Base-by-base conservation (phyloP, 2,329 filamentous ascomycete genomes). In the Coniosporium tulheliwenetii region DNA sequence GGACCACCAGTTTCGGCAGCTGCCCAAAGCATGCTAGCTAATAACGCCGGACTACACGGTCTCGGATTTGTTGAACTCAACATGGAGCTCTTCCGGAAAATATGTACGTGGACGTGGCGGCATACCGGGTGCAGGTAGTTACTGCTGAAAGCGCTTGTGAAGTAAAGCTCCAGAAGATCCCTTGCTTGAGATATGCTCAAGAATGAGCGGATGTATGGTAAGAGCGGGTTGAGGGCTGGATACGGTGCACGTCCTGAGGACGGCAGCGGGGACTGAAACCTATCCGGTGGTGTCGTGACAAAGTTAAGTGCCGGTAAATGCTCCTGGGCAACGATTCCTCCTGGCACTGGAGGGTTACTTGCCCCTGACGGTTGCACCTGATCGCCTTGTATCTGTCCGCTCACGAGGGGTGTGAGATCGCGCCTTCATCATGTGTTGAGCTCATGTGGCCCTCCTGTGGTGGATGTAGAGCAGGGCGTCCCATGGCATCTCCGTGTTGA, bases 21-120 rank as follows among this genome's bases (percentile, higher is more conserved):
- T 36, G 61, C 65, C 61, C 66, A 71, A 0, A 71, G 54, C 43
- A 71, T 69, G 1, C 64, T 64, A 0, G 62, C 58, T 5, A 71
- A 50, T 4, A 71, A 51, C 1, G 67, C 65, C 1, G 66, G 62
- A 0, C 65, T 63, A 1, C 60, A 62, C 8, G 50, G 53, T 16
- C 67, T 58, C 1, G 65, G 64, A 13, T 57, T 57, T 0, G 55
- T 53, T 2, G 60, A 52, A 35, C 64, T 57, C 0, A 66, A 51
- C 4, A 70, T 53, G 0, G 65, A 67, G 41, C 57, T 58, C 43
- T 60, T 65, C 13, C 66, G 59, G 36, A 70, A 62, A 40, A 71
- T 59, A 15, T 63, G 56, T 0, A 64, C 65, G 14, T 70, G 53
- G 12, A 70, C 62, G 43, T 69, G 69, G 0, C 67, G 66, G 3